Percentiles rank a stretch among this genome's conserved stretches.
These are phyloP conservation scores for Alternaria consortialis DNA, from an alignment of 2,329 filamentous ascomycete genomes.

Conservation along the genomic window DNA sequence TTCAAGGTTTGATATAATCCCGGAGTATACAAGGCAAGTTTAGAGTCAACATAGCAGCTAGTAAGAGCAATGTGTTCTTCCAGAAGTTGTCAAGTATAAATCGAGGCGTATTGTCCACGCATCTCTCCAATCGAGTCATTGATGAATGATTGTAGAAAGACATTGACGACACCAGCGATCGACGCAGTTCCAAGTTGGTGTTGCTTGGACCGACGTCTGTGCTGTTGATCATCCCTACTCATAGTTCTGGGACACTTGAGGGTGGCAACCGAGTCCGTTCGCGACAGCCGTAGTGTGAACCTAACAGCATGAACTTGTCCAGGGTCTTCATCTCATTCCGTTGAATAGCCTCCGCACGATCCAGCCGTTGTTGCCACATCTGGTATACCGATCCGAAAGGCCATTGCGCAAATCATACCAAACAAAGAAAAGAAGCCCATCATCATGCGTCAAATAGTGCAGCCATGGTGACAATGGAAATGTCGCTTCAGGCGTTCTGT, in stretches of 20 bases:
- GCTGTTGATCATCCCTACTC: neutral
- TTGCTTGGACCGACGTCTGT: constrained; percentile 1
- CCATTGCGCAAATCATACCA: neutral
- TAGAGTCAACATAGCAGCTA: too few relatives aligned
- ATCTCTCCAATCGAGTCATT: too few relatives aligned
- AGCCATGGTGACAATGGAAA: neutral
- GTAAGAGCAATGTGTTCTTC: too few relatives aligned
- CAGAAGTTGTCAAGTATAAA: too few relatives aligned
- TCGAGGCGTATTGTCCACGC: too few relatives aligned
- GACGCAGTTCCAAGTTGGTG: neutral
- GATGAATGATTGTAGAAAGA: too few relatives aligned
- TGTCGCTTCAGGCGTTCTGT: constrained; percentile 4
- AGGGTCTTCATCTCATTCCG: constrained; percentile 3
- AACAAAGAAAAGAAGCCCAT: neutral
- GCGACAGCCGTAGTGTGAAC: constrained; percentile 13
- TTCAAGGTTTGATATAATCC: too few relatives aligned
- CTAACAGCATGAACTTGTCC: constrained; percentile 5
- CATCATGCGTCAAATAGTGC: neutral
- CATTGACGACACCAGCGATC: too few relatives aligned
- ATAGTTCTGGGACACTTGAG: neutral
- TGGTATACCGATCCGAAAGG: neutral
- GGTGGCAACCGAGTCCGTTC: neutral
- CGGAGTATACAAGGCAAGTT: too few relatives aligned
- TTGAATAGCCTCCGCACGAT: neutral
- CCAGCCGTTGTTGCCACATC: neutral